A percentile compares a stretch with the other conserved stretches of the same genome.
Conservation (phyloP, 257 asterid genomes). For the Salvia splendens region DNA sequence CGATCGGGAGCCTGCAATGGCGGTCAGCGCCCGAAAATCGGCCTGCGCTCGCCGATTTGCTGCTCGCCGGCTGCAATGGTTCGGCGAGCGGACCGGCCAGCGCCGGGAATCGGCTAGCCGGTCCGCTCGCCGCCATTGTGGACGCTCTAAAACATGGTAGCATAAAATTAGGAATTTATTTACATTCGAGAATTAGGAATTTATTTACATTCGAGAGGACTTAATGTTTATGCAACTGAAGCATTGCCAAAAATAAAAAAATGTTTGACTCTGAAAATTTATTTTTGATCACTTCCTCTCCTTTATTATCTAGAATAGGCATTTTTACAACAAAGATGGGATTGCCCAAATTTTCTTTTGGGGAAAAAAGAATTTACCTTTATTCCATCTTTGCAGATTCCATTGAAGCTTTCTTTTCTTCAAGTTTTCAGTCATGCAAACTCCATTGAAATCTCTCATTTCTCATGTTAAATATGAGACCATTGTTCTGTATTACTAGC, state of each 20-base stretch:
- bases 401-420: constrained; percentile 23
- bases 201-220: too few species aligned
- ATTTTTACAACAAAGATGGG: constrained; percentile 37
- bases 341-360: constrained; percentile 34
- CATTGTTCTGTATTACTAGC: too few species aligned
- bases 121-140: too few species aligned
- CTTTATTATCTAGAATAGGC: constrained; percentile 24
- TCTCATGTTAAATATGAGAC: neutral
- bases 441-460: neutral
- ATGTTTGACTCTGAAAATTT: neutral
- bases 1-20: too few species aligned
- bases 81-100: too few species aligned
- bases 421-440: neutral
- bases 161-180: too few species aligned
- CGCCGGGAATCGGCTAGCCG: too few species aligned
- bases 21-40: too few species aligned
- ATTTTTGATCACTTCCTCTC: constrained; percentile 3
- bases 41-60: too few species aligned
- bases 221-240: neutral
- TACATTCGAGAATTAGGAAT: too few species aligned
- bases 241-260: neutral
- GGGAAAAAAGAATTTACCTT: constrained; percentile 35
- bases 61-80: too few species aligned
- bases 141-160: too few species aligned
- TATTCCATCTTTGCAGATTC: constrained; percentile 37